Evolutionary conservation across 208 protist species (phyloP).

Genomic region (Trichomonas vaginalis): DNA sequence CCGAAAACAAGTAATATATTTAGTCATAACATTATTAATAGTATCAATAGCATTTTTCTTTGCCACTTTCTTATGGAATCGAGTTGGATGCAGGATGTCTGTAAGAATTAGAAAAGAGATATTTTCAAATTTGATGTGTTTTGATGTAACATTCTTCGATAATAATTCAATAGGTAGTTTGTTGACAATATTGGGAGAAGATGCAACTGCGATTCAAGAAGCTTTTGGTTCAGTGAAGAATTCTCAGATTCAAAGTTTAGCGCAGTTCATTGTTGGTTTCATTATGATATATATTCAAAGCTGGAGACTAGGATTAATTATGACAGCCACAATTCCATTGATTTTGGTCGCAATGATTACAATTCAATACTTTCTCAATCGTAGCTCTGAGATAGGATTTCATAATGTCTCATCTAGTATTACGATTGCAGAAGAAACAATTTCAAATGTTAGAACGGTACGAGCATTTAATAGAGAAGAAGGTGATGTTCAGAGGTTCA

Average conservation of each 20-base stretch:
- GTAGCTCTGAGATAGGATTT: background rate
- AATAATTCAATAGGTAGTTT: background rate
- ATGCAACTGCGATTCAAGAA: background rate
- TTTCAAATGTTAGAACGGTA: background rate
- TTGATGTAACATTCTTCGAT: background rate
- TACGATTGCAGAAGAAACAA: background rate
- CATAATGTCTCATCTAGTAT: background rate
- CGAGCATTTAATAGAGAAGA: background rate
- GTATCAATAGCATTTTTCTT: background rate
- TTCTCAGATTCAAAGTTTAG: background rate
- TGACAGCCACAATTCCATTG: background rate
- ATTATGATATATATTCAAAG: background rate
- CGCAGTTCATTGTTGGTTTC: background rate
- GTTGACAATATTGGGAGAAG: background rate
- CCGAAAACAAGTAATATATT: background rate
- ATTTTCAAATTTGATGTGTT: background rate
- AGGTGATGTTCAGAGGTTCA: background rate
- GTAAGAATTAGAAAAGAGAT: background rate
- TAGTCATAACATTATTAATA: background rate
- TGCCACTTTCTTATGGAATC: background rate
- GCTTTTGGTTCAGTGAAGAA: background rate
- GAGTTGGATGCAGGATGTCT: background rate
- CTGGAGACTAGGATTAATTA: background rate
- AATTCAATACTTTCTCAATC: background rate
- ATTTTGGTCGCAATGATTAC: background rate